Evolutionary conservation across 257 asterid species (phyloP).

Genomic region (Eustoma russellianum): DNA sequence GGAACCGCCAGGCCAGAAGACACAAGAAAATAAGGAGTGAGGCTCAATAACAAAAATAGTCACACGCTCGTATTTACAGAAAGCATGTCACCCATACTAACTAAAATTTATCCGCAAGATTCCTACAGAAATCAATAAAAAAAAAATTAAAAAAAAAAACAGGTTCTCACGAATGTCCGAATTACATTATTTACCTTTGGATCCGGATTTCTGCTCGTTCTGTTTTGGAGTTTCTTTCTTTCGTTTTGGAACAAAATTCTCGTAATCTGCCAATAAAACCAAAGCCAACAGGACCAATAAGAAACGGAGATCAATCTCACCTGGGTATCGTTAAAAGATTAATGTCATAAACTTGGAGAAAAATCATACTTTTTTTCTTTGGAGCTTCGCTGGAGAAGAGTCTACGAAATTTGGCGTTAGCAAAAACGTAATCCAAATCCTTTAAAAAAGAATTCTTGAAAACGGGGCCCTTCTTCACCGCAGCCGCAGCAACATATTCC

Average conservation of each 20-base stretch:
- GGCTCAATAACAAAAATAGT: too few species aligned
- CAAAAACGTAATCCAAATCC: constrained; percentile 32
- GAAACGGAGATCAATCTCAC: background rate
- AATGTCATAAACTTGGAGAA: background rate
- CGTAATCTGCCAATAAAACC: constrained; percentile 38
- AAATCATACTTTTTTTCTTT: constrained; percentile 54
- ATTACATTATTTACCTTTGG: constrained; percentile 33
- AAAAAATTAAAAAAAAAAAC: too few species aligned
- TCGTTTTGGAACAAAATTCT: constrained; percentile 44
- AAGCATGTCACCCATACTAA: too few species aligned
- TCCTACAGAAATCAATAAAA: too few species aligned
- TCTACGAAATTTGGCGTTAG: constrained; percentile 32
- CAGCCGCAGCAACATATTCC: constrained; percentile 47
- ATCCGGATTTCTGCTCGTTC: constrained; percentile 42
- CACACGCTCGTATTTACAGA: too few species aligned
- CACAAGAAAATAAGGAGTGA: too few species aligned
- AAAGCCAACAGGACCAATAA: background rate
- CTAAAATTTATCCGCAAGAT: too few species aligned
- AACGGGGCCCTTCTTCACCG: constrained; percentile 25
- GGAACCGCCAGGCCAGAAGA: too few species aligned
- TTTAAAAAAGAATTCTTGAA: constrained; percentile 24
- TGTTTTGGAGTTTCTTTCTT: constrained; percentile 49
- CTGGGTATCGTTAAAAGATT: background rate
- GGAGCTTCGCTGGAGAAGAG: constrained; percentile 58
- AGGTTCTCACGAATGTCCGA: background rate